Evolutionary conservation across 306 rosid species (phyloP).

Genomic region (Betula pendula): DNA sequence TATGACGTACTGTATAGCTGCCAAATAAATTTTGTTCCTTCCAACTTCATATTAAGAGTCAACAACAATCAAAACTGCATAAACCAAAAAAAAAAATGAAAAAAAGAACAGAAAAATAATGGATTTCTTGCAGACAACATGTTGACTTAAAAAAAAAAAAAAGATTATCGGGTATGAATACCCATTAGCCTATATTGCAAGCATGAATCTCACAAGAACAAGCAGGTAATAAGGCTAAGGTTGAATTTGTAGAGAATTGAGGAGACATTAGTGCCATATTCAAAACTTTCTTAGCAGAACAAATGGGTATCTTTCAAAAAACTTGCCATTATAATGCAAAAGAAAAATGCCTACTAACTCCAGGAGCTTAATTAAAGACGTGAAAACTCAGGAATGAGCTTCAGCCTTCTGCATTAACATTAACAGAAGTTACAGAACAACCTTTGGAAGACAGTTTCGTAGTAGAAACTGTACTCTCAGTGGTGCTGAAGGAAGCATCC

Average conservation of each 20-base stretch:
- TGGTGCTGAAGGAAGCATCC: constrained; percentile 21
- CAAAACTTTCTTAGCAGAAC: not conserved
- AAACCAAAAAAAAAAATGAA: not conserved
- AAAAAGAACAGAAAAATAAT: not conserved
- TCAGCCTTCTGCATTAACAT: not conserved
- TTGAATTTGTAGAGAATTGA: not conserved
- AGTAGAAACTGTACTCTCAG: constrained; percentile 21
- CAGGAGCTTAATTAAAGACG: not conserved
- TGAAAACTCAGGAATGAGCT: constrained; percentile 1
- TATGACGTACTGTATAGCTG: not conserved
- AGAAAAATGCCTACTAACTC: not conserved
- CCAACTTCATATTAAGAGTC: not conserved
- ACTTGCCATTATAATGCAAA: not conserved
- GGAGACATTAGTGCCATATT: not conserved
- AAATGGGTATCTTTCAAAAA: constrained; percentile 10
- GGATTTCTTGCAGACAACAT: not conserved
- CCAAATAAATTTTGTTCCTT: not conserved
- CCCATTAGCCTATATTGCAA: not conserved
- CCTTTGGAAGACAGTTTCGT: constrained; percentile 14
- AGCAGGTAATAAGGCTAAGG: not conserved
- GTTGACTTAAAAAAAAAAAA: not conserved
- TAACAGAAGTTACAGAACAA: not conserved
- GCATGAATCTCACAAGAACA: not conserved
- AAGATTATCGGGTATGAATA: not conserved
- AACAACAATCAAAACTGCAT: not conserved